Conservation (phyloP, 768 basidiomycete genomes). For the Psilocybe cyanescens region DNA sequence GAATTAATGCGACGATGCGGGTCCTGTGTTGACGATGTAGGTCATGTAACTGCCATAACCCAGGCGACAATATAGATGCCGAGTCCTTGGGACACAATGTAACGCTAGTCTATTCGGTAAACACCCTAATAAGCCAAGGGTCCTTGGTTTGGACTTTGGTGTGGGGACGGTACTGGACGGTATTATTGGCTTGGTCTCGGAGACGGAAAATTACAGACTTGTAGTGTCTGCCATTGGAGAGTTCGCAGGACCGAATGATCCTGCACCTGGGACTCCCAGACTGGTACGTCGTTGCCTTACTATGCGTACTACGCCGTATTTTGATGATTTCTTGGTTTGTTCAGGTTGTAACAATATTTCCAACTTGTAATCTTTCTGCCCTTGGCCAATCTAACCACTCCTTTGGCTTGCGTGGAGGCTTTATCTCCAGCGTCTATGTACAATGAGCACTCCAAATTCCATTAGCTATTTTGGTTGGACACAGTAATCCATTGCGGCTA, state of each 20-base stretch:
- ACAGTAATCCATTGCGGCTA: too few relatives aligned
- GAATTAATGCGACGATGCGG: too few relatives aligned
- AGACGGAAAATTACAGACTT: neutral
- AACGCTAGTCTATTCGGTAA: slow-evolving; percentile 11
- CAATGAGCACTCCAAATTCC: too few relatives aligned
- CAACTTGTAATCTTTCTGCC: slow-evolving; percentile 1
- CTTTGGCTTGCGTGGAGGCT: too few relatives aligned
- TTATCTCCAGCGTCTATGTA: too few relatives aligned
- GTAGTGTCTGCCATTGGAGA: slow-evolving; percentile 12
- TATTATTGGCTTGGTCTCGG: neutral
- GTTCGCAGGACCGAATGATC: slow-evolving; percentile 19
- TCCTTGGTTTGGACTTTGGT: slow-evolving; percentile 17
- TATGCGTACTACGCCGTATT: neutral
- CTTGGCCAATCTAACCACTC: too few relatives aligned
- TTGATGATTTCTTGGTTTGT: neutral
- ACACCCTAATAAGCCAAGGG: slow-evolving; percentile 11
- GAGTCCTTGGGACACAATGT: neutral
- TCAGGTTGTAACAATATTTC: slow-evolving; percentile 11
- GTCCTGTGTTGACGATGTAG: neutral
- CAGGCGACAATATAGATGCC: slow-evolving; percentile 5
- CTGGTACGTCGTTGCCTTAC: slow-evolving; percentile 2
- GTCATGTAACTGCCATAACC: slow-evolving; percentile 4
- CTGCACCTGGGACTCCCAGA: slow-evolving; percentile 16
- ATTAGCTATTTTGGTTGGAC: too few relatives aligned
- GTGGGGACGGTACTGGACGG: slow-evolving; percentile 2